These are phyloP conservation scores for Zygosaccharomyces gambellarensis DNA, from an alignment of 805 yeast species.

Conservation along the genomic window DNA sequence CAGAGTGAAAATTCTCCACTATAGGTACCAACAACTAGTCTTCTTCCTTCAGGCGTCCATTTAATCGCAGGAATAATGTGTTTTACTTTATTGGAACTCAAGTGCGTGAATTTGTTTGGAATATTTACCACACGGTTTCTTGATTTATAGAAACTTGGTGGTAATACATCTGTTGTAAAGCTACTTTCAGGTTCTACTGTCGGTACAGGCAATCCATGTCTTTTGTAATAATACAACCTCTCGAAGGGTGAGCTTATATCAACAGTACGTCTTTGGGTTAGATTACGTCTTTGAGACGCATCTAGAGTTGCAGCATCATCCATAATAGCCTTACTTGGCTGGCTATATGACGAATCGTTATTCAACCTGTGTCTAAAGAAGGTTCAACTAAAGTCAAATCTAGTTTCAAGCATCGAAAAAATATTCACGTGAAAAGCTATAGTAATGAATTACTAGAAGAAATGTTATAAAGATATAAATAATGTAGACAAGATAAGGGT, in stretches of 20 bases:
- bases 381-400: background rate
- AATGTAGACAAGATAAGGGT: background rate
- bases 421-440: constrained; percentile 1
- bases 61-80: constrained; percentile 85
- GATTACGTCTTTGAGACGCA: constrained; percentile 25
- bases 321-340: background rate
- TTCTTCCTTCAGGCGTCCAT: constrained; percentile 96
- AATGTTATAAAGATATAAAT: background rate
- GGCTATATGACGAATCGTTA: background rate
- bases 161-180: constrained; percentile 28
- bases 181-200: constrained; percentile 31
- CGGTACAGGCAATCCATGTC: constrained; percentile 29
- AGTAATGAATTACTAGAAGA: background rate
- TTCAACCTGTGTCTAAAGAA: background rate
- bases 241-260: constrained; percentile 33
- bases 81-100: constrained; percentile 83
- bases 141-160: constrained; percentile 27
- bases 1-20: constrained; percentile 95
- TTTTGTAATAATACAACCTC: constrained; percentile 25
- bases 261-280: constrained; percentile 32
- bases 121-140: constrained; percentile 46
- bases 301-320: constrained; percentile 12
- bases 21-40: constrained; percentile 83
- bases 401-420: background rate
- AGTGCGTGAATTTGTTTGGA: constrained; percentile 80